Evolutionary conservation across 768 basidiomycete genomes (phyloP), one percentile per base, ranked within the genome.

Genomic region (Epithele typhae): DNA sequence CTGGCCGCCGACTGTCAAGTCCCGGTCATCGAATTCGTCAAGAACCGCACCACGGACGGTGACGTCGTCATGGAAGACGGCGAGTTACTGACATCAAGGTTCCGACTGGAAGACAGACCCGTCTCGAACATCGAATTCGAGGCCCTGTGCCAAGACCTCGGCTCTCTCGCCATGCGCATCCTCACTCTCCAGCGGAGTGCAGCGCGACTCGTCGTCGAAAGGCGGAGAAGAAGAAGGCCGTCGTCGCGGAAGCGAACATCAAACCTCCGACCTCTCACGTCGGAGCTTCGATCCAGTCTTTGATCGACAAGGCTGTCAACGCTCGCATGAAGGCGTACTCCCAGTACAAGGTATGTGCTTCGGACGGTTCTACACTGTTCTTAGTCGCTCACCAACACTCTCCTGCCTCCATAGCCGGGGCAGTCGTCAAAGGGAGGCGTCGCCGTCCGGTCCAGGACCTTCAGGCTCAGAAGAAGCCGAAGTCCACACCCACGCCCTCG

Each of bases 291-390:
- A 18, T 38, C 36, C 44, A 45, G 44, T 37, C 35, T 11, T n/a
- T 37, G 23, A 24, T 45, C 35, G 44, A 45, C 44, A 45, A 45
- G 35, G 35, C 44, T 4, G 44, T 45, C 36, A 8, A 1, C 3
- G 44, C 5, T 6, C 17, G 22, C 11, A 23, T 36, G 4, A 44
- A 44, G 33, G 7, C 18, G 19, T 21, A 19, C 6, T 8, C 15
- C 12, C 9, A 39, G 23, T 4, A 21, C 23, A 19, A 39, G 37
- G 12, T 4, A n/a, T 7, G 7, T 22, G 15, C 12, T 22, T n/a
- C 37, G 11, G 8, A 21, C 37, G 4, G 30, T 9, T 39, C 19
- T 39, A n/a, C n/a, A n/a, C n/a, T 19, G 10, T 22, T 19, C 10
- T 6, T 7, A 11, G 10, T 19, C 37, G 18, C 7, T 19, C 8